Base-by-base conservation (phyloP, 805 yeast genomes). In the Grigorovia humatica region DNA sequence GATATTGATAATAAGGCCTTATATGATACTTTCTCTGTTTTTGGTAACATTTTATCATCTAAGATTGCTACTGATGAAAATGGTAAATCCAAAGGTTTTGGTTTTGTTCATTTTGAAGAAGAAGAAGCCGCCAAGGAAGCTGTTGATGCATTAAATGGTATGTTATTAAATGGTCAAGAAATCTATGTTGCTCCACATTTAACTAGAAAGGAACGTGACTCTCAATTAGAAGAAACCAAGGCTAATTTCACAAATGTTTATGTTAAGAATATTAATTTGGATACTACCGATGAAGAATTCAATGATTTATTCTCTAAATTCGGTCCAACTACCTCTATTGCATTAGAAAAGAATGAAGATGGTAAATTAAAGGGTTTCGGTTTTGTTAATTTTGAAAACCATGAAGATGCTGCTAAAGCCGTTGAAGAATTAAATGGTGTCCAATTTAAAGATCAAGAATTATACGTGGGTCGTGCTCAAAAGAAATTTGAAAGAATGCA, bases 391-490 rank as follows among this genome's bases (percentile, higher is more conserved):
- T 93, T 69, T 65, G 96, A 82, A 72, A 69, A 74, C 62, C 99
- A 91, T 73, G 89, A 85, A 66, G 78, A 82, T 61, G 99, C 99
- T 60, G 81, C 78, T 63, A 81, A 81, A 74, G 96, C 98, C 55
- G 95, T 91, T 62, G 97, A 88, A 51, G 93, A 78, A 66, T 81
- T 91, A 71, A 87, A 93, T 75, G 96, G 85, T 70, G 75, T 72
- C 62, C 98, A 93, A 69, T 71, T 84, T 70, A 82, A 81, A 65
- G 95, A 93, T 66, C 88, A 87, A 77, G 80, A 77, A 72, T 74
- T 93, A 59, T 93, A 82, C 72, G 99, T 91, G 66, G 96, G 97
- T 66, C 88, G 99, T 75, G 99, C 99, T 63, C 99, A 93, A 79
- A 91, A 89, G 89, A 91, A 89, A 82, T 80, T 86, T 74, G 99